Percentiles rank a stretch among this genome's conserved stretches.
phyloP scores from a whole-genome alignment of 2,329 filamentous ascomycete species.

The Aspergillus sp. region DNA sequence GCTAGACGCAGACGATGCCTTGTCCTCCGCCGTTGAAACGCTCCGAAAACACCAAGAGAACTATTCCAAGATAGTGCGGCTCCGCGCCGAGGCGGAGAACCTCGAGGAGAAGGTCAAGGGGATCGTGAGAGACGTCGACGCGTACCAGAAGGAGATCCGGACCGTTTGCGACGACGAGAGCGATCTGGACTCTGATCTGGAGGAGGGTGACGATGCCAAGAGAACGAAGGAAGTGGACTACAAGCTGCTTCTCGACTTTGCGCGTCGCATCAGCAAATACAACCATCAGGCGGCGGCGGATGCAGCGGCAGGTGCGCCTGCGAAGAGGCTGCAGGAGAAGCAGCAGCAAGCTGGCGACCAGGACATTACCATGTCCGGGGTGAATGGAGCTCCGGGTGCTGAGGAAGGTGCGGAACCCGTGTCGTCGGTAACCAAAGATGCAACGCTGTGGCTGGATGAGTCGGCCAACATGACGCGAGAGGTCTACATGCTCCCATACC shows the following conservation, averaged over 20 bases:
- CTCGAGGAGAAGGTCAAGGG: slow-evolving; percentile 34
- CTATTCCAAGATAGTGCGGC: slow-evolving; percentile 31
- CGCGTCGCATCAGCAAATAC: slow-evolving; percentile 39
- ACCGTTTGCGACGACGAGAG: slow-evolving; percentile 23
- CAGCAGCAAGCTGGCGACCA: slow-evolving; percentile 12
- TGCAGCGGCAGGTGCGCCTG: slow-evolving; percentile 23
- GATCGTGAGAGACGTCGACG: slow-evolving; percentile 32
- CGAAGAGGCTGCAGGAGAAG: slow-evolving; percentile 10
- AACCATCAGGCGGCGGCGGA: slow-evolving; percentile 37
- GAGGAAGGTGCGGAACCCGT: slow-evolving; percentile 21
- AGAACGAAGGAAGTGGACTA: slow-evolving; percentile 34
- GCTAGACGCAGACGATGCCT: slow-evolving; percentile 33
- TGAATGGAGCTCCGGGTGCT: slow-evolving; percentile 15
- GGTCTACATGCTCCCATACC: slow-evolving; percentile 36
- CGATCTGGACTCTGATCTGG: slow-evolving; percentile 19
- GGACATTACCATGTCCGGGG: slow-evolving; percentile 27
- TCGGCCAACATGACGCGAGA: slow-evolving; percentile 32
- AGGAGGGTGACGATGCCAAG: slow-evolving; percentile 7
- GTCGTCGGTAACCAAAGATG: slow-evolving; percentile 29
- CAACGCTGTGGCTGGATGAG: slow-evolving; percentile 34
- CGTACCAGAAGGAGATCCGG: slow-evolving; percentile 32
- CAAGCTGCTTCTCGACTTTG: slow-evolving; percentile 35
- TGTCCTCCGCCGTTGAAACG: slow-evolving; percentile 32
- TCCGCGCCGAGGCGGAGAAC: slow-evolving; percentile 31
- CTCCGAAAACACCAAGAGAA: slow-evolving; percentile 38